These are phyloP conservation scores for Oemleria cerasiformis DNA, from an alignment of 306 rosid genomes.

Conservation along the genomic window DNA sequence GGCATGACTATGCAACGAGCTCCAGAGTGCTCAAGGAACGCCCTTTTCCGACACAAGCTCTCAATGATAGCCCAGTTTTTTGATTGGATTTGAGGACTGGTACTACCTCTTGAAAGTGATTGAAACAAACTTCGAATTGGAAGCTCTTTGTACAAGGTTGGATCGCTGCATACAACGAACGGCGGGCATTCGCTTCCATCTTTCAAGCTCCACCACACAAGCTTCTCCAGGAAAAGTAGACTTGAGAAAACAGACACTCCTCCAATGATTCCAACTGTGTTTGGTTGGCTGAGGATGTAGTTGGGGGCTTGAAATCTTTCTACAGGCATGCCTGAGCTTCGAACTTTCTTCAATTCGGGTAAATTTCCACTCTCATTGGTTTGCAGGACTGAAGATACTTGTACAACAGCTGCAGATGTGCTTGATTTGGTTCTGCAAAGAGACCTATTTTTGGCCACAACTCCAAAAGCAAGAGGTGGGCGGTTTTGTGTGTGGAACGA, in stretches of 20 bases:
- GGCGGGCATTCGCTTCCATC: slow-evolving; percentile 64
- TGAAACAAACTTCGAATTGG: slow-evolving; percentile 25
- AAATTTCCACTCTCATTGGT: slow-evolving; percentile 44
- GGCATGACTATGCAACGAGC: slow-evolving; percentile 64
- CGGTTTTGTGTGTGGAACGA: slow-evolving; percentile 31
- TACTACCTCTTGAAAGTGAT: slow-evolving; percentile 23
- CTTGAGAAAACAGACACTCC: slow-evolving; percentile 71
- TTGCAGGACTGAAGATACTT: slow-evolving; percentile 37
- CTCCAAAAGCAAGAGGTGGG: slow-evolving; percentile 31
- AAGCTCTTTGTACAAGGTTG: slow-evolving; percentile 44
- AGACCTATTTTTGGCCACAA: slow-evolving; percentile 27
- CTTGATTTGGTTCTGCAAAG: slow-evolving; percentile 30
- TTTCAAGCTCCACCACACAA: slow-evolving; percentile 65
- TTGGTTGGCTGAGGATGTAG: slow-evolving; percentile 49
- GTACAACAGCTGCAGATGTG: slow-evolving; percentile 21
- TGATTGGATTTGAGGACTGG: slow-evolving; percentile 19
- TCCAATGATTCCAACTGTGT: slow-evolving; percentile 71
- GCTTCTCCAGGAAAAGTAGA: slow-evolving; percentile 80
- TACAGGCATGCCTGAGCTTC: slow-evolving; percentile 23
- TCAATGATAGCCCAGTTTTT: slow-evolving; percentile 34
- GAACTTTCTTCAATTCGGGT: slow-evolving; percentile 29
- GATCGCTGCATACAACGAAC: slow-evolving; percentile 73
- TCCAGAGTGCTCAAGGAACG: slow-evolving; percentile 55
- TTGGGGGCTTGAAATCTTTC: slow-evolving; percentile 28
- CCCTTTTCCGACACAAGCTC: slow-evolving; percentile 43